Conservation (phyloP, 192 early-diverging fungal genomes). For the Paraglomus brasilianum region DNA sequence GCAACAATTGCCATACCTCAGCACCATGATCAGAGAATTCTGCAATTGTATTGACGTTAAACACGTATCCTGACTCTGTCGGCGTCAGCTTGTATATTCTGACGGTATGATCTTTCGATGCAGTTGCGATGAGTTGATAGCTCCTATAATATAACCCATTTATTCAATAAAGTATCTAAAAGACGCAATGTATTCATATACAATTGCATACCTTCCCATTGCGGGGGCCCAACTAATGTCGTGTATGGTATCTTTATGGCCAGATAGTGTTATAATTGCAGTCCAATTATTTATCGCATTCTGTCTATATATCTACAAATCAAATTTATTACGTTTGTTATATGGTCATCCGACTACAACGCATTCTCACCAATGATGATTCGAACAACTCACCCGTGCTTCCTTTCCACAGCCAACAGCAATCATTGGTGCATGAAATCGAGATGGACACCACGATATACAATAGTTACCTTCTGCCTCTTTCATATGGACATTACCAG, state of each 20-base stretch:
- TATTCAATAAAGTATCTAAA: background rate
- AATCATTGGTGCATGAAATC: conserved; percentile 73
- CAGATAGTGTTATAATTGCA: conserved; percentile 51
- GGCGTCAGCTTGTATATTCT: conserved; percentile 72
- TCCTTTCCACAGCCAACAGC: conserved; percentile 85
- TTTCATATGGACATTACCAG: conserved; percentile 36
- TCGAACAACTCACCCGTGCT: conserved; percentile 54
- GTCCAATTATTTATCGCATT: conserved; percentile 65
- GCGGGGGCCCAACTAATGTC: conserved; percentile 72
- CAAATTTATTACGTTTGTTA: background rate
- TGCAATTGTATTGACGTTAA: conserved; percentile 56
- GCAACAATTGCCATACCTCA: conserved; percentile 39
- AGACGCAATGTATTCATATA: background rate
- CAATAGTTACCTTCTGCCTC: conserved; percentile 82
- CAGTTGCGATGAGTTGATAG: conserved; percentile 83
- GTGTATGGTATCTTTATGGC: conserved; percentile 63
- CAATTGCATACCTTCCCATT: conserved; percentile 54
- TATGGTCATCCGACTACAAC: background rate
- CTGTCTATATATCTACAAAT: conserved; percentile 53
- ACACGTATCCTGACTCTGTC: conserved; percentile 43
- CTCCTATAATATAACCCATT: conserved; percentile 39
- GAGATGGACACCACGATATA: conserved; percentile 86
- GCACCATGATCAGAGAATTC: conserved; percentile 64
- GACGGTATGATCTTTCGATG: conserved; percentile 71
- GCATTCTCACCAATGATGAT: background rate